phyloP scores from a whole-genome alignment of 345 rosid species.

The Lepidium sativum region DNA sequence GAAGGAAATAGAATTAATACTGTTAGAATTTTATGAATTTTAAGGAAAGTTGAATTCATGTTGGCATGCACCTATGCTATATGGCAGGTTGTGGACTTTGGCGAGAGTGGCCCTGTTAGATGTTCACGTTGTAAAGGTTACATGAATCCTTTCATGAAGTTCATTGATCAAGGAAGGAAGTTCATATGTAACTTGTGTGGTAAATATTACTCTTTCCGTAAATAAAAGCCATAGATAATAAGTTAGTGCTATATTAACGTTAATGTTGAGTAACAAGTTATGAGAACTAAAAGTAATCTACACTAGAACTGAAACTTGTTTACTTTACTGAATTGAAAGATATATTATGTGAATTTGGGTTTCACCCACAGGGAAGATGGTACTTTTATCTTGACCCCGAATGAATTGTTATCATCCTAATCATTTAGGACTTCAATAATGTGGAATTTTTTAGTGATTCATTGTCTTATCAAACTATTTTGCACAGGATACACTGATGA shows the following conservation, averaged over 20 bases:
- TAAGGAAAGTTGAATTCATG: neutral
- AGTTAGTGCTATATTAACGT: neutral
- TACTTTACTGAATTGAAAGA: slow-evolving; percentile 1
- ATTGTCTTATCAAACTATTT: slow-evolving; percentile 4
- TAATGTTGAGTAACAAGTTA: neutral
- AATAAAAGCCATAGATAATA: neutral
- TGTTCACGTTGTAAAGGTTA: slow-evolving; percentile 93
- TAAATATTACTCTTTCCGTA: slow-evolving; percentile 13
- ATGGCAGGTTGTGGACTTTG: slow-evolving; percentile 78
- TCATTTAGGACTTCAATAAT: neutral
- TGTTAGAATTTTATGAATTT: neutral
- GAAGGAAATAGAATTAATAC: neutral
- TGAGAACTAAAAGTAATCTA: neutral
- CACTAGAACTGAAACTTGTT: neutral
- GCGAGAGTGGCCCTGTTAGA: slow-evolving; percentile 86
- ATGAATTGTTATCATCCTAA: neutral
- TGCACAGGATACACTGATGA: slow-evolving; percentile 68
- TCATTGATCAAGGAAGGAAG: slow-evolving; percentile 80
- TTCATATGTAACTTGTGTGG: slow-evolving; percentile 81
- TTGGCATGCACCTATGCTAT: slow-evolving; percentile 1
- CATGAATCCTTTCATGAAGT: slow-evolving; percentile 85
- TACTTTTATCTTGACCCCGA: neutral
- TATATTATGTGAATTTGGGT: neutral
- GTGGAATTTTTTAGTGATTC: neutral
- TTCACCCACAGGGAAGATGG: neutral